phyloP scores from a whole-genome alignment of 2,329 filamentous ascomycete species.

The Didymella sp. region DNA sequence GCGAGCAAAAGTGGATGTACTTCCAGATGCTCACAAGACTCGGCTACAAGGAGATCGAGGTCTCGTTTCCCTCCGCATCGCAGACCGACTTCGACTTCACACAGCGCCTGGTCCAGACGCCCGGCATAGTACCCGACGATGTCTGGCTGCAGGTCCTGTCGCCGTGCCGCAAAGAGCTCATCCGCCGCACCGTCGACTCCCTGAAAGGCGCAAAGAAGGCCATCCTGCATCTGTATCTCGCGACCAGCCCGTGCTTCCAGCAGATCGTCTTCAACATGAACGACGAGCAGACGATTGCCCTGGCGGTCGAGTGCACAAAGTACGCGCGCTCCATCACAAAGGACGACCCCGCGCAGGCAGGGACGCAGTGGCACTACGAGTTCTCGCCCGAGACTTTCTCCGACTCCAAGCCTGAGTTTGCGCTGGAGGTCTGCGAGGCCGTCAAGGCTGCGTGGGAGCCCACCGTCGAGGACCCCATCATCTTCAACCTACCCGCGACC shows the following conservation, averaged over 20 bases:
- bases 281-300: slow-evolving; percentile 78
- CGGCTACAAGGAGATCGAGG: slow-evolving; percentile 97
- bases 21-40: slow-evolving; percentile 93
- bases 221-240: slow-evolving; percentile 93
- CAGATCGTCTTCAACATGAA: slow-evolving; percentile 87
- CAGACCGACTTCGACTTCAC: slow-evolving; percentile 98
- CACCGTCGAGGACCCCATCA: slow-evolving; percentile 77
- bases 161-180: slow-evolving; percentile 90
- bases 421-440: slow-evolving; percentile 83
- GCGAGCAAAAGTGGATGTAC: slow-evolving; percentile 92
- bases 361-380: slow-evolving; percentile 77
- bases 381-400: slow-evolving; percentile 91
- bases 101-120: slow-evolving; percentile 81
- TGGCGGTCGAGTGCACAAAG: slow-evolving; percentile 85
- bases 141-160: slow-evolving; percentile 92
- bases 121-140: slow-evolving; percentile 83
- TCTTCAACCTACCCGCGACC: slow-evolving; percentile 96
- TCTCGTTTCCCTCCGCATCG: slow-evolving; percentile 93
- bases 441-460: slow-evolving; percentile 95
- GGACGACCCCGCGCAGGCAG: slow-evolving; percentile 64
- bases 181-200: slow-evolving; percentile 86
- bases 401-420: slow-evolving; percentile 85
- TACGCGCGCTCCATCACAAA: slow-evolving; percentile 91
- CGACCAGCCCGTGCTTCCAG: slow-evolving; percentile 95
- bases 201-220: slow-evolving; percentile 90